Evolutionary conservation across 2,329 filamentous ascomycete species (phyloP), one percentile per base, ranked within the genome.

Genomic region (Diaporthe sp.): DNA sequence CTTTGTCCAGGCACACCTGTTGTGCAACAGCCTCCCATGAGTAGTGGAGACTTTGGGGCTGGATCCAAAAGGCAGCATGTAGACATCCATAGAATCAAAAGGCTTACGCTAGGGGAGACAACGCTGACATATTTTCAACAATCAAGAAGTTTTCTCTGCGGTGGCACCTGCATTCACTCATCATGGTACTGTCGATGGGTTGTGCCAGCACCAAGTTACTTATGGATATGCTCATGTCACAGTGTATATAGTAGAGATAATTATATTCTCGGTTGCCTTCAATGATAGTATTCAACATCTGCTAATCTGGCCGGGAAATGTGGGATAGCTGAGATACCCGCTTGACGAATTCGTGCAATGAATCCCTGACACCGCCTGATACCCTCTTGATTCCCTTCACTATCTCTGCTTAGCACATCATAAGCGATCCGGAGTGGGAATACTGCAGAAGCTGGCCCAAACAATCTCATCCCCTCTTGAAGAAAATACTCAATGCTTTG

Each of bases 391-490:
- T 47, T 47, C n/a, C 60, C 25, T 22, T 31, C 3, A 13, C 4
- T 3, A 31, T 31, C n/a, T 47, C 25, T 25, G 2, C 22, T 65
- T 1, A 65, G 42, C 17, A 31, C 60, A 5, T 13, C 8, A 17
- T 49, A 65, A 28, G 60, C 60, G 9, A 31, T 47, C 15, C 42
- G 25, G 2, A 65, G 60, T 20, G 60, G 60, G 25, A 65, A 47
- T 4, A 65, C 15, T 31, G 60, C 60, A 17, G 60, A 65, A 22
- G 60, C 60, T 31, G 60, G 60, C 25, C 60, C 60, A 34, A 65
- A 65, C 7, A 65, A 31, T 20, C 13, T 65, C 60, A 65, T 65
- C 17, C 31, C 60, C 7, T 31, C 39, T 31, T 47, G 60, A 47
- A 65, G 39, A 47, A 65, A 47, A 47, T 65, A 65, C 4, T 65